Base-by-base conservation (phyloP, 2,329 filamentous ascomycete genomes). In the Sclerotinia subarctica region DNA sequence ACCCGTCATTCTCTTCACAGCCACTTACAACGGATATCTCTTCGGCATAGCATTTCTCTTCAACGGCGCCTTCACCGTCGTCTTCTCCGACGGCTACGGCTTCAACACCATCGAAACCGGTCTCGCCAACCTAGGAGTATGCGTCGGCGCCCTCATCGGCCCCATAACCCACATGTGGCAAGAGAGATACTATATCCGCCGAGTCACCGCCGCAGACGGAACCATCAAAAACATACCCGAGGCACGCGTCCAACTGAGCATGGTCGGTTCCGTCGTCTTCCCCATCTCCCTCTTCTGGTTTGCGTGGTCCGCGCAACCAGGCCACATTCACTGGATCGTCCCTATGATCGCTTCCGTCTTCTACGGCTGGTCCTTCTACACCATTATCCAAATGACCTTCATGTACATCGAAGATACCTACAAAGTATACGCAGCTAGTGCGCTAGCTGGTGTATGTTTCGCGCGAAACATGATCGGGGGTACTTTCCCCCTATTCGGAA, bases 171-270 rank as follows among this genome's bases (percentile, higher is more conserved):
- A 90, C 57, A 88, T 95, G 71, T 84, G 84, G 68, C 91, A 94
- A 75, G 91, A 95, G 67, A 82, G 83, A 19, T 76, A 91, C 21
- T 84, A 90, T 3, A 81, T 79, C 26, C 82, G 75, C 51, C 78
- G 82, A 71, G 77, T 80, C n/a, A 21, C 58, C 69, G 42, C 68
- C 44, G 15, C 54, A 60, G 15, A 67, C 72, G 17, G 57, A 68
- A 32, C 46, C 60, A 58, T 60, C 49, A n/a, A 69, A 76, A 69
- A 68, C 80, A 82, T 10, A 0, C 92, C 93, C 0, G 94, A 97
- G 78, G 87, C 87, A 0, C 84, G 94, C 0, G 82, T 97, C 1
- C 96, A 95, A 78, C 94, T 82, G 0, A 85, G 85, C 21, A 87
- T 88, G 83, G 76, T 87, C 11, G 86, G 85, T 1, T 84, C 84